These are phyloP conservation scores for Salix brachista DNA, from an alignment of 345 rosid genomes.

Conservation along the genomic window DNA sequence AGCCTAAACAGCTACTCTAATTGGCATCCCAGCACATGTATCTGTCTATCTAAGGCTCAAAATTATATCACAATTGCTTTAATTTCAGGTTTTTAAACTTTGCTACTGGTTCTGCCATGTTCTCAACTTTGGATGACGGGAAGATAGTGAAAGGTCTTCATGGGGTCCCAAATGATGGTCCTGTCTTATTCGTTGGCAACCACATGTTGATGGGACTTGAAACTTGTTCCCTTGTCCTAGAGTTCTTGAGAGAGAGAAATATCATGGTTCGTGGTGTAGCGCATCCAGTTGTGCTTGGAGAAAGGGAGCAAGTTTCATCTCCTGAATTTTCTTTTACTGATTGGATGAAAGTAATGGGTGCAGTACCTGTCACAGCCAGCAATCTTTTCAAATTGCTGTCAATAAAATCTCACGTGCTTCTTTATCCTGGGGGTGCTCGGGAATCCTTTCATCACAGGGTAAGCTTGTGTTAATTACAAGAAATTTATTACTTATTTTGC, in stretches of 20 bases:
- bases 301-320: conserved; percentile 6
- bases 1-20: neutral
- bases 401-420: conserved; percentile 62
- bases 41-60: neutral
- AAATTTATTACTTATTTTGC: neutral
- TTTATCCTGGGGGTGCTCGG: conserved; percentile 80
- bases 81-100: conserved; percentile 38
- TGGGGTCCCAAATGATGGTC: conserved; percentile 81
- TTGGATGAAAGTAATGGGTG: conserved; percentile 69
- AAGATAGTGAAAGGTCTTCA: conserved; percentile 67
- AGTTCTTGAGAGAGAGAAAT: conserved; percentile 59
- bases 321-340: conserved; percentile 36
- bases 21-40: neutral
- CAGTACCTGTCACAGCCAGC: conserved; percentile 56
- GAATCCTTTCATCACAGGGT: conserved; percentile 87
- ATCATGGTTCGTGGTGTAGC: conserved; percentile 54
- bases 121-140: conserved; percentile 73
- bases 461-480: conserved; percentile 3
- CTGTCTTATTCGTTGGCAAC: conserved; percentile 68
- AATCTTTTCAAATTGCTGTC: conserved; percentile 64
- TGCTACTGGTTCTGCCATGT: conserved; percentile 48
- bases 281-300: conserved; percentile 49
- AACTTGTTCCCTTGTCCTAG: conserved; percentile 44
- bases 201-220: conserved; percentile 81
- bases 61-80: conserved; percentile 9